Evolutionary conservation across 169 alveolate genomes (phyloP).

Genomic region (Babesia bigemina): DNA sequence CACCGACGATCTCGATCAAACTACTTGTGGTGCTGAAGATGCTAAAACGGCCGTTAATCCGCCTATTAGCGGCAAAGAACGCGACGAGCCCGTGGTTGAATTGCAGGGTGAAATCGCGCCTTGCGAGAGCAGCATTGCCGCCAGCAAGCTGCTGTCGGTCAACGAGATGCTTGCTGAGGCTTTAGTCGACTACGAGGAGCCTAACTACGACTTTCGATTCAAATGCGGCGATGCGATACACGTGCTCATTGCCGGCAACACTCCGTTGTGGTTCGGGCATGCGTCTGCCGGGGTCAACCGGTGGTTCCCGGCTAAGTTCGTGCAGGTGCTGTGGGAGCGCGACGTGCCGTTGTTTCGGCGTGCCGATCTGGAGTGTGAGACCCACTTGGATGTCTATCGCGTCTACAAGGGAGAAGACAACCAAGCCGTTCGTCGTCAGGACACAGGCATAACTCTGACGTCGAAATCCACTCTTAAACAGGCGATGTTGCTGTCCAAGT

Average conservation of each 20-base stretch:
- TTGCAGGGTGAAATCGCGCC: neutral
- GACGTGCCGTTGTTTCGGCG: conserved; percentile 23
- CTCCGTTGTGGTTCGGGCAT: conserved; percentile 54
- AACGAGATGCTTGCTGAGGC: conserved; percentile 23
- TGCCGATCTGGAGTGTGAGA: conserved; percentile 33
- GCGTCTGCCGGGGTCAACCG: conserved; percentile 6
- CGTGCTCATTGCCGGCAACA: conserved; percentile 38
- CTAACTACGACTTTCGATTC: conserved; percentile 18
- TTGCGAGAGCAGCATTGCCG: conserved; percentile 9
- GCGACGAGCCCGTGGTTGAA: neutral
- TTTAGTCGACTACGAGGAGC: conserved; percentile 38
- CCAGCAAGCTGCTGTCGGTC: conserved; percentile 7
- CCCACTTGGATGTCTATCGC: conserved; percentile 22
- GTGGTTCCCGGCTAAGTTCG: conserved; percentile 59
- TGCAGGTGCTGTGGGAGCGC: neutral
- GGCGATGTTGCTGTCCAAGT: conserved; percentile 31
- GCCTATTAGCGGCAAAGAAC: neutral
- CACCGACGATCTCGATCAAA: neutral
- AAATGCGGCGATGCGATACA: conserved; percentile 35
- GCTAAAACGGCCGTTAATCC: neutral
- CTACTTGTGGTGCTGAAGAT: neutral
- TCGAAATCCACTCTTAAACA: conserved; percentile 35
- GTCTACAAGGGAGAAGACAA: neutral
- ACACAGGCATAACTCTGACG: conserved; percentile 2
- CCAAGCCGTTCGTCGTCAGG: neutral